A percentile compares a stretch with the other conserved stretches of the same genome.
Conservation (phyloP, 371 early-diverging fungal species). For the Choanephora cucurbitarum region DNA sequence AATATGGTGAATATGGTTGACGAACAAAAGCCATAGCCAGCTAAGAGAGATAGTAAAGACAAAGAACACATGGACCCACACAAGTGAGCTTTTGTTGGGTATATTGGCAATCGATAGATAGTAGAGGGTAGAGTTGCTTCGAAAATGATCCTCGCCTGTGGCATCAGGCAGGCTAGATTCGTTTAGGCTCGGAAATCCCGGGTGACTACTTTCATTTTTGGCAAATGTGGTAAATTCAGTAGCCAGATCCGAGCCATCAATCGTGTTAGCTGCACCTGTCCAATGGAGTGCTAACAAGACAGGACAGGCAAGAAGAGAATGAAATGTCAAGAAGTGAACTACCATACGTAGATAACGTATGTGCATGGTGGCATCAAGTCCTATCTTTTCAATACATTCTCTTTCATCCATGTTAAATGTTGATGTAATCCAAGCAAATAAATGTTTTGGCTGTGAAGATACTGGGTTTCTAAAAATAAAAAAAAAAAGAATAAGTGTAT, state of each 20-base stretch:
- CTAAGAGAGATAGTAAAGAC: slow-evolving; percentile 33
- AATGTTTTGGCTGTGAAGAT: slow-evolving; percentile 32
- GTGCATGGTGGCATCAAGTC: slow-evolving; percentile 69
- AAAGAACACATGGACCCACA: slow-evolving; percentile 51
- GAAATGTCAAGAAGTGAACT: slow-evolving; percentile 55
- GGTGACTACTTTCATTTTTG: slow-evolving; percentile 14
- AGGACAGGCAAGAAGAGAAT: slow-evolving; percentile 45
- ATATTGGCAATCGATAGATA: slow-evolving; percentile 50
- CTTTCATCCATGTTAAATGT: slow-evolving; percentile 41
- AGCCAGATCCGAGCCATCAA: slow-evolving; percentile 17
- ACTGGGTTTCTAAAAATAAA: slow-evolving; percentile 40
- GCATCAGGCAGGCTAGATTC: not conserved
- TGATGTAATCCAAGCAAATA: slow-evolving; percentile 55
- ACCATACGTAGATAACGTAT: slow-evolving; percentile 69
- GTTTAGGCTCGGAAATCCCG: not conserved
- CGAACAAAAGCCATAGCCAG: slow-evolving; percentile 55
- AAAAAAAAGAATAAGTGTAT: not conserved
- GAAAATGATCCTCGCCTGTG: slow-evolving; percentile 22
- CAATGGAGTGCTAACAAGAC: slow-evolving; percentile 59
- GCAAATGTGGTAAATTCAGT: slow-evolving; percentile 11
- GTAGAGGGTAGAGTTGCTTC: slow-evolving; percentile 43
- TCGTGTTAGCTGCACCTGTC: slow-evolving; percentile 16
- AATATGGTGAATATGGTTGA: slow-evolving; percentile 49
- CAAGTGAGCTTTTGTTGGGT: slow-evolving; percentile 23
- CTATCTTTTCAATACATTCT: slow-evolving; percentile 52